These are phyloP conservation scores for Diplotaxis tenuifolia DNA, from an alignment of 345 rosid genomes.

Conservation along the genomic window DNA sequence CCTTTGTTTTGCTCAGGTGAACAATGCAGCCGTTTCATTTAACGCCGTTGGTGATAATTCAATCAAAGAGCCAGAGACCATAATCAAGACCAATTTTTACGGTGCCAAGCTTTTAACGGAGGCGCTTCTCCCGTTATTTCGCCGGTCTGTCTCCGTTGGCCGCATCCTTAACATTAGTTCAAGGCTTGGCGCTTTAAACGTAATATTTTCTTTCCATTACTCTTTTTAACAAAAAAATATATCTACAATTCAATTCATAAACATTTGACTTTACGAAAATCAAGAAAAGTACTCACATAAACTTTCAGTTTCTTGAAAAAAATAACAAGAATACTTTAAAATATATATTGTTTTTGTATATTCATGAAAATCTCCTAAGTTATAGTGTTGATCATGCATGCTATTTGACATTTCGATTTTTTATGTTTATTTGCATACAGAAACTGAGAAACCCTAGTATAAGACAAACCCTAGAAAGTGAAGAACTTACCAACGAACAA, in stretches of 20 bases:
- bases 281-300: neutral
- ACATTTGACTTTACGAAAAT: neutral
- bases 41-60: slow-evolving; percentile 57
- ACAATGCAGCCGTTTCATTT: slow-evolving; percentile 82
- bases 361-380: neutral
- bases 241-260: neutral
- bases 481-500: slow-evolving; percentile 45
- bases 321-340: neutral
- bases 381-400: neutral
- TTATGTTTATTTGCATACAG: slow-evolving; percentile 40
- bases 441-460: slow-evolving; percentile 57
- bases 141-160: slow-evolving; percentile 43
- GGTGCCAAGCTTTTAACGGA: slow-evolving; percentile 68
- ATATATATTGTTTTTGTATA: neutral
- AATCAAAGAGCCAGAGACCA: slow-evolving; percentile 69
- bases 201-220: slow-evolving; percentile 29
- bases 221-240: neutral
- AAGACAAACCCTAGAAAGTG: slow-evolving; percentile 43
- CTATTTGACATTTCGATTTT: neutral
- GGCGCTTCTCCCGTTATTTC: slow-evolving; percentile 68
- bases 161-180: slow-evolving; percentile 80
- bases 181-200: slow-evolving; percentile 70
- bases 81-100: slow-evolving; percentile 62
- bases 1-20: slow-evolving; percentile 45
- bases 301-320: neutral